Conservation (phyloP, 441 rosid genomes). For the Sinapis alba region DNA sequence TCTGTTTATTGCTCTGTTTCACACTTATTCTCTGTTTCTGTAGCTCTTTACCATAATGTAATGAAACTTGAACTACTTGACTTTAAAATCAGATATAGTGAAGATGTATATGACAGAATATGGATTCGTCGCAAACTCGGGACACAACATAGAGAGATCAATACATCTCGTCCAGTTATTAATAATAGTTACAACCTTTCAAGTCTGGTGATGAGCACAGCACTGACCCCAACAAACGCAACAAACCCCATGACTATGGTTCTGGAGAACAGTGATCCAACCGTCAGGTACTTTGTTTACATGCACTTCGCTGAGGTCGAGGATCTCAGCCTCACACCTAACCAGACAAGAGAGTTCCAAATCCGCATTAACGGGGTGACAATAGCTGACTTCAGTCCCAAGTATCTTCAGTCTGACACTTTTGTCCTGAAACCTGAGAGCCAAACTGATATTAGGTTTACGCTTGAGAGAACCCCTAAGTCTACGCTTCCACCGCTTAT, state of each 20-base stretch:
- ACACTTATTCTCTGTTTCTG: background rate
- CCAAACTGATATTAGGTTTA: background rate
- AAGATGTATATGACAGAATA: slow-evolving; percentile 27
- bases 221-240: slow-evolving; percentile 25
- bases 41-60: background rate
- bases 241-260: slow-evolving; percentile 11
- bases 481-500: slow-evolving; percentile 45
- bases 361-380: slow-evolving; percentile 8
- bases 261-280: slow-evolving; percentile 24
- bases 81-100: slow-evolving; percentile 7
- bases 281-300: slow-evolving; percentile 29
- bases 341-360: slow-evolving; percentile 34
- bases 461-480: slow-evolving; percentile 4
- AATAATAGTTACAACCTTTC: slow-evolving; percentile 18
- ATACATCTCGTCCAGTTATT: slow-evolving; percentile 20
- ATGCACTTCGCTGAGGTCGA: slow-evolving; percentile 34
- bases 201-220: slow-evolving; percentile 31
- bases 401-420: slow-evolving; percentile 27
- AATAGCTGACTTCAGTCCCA: slow-evolving; percentile 23
- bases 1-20: background rate
- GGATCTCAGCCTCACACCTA: slow-evolving; percentile 29
- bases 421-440: slow-evolving; percentile 25
- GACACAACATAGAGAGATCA: slow-evolving; percentile 5
- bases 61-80: background rate
- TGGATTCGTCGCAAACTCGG: slow-evolving; percentile 16